These are phyloP conservation scores for Pseudognaphalium luteoalbum DNA, from an alignment of 129 eudicot species.

Conservation along the genomic window DNA sequence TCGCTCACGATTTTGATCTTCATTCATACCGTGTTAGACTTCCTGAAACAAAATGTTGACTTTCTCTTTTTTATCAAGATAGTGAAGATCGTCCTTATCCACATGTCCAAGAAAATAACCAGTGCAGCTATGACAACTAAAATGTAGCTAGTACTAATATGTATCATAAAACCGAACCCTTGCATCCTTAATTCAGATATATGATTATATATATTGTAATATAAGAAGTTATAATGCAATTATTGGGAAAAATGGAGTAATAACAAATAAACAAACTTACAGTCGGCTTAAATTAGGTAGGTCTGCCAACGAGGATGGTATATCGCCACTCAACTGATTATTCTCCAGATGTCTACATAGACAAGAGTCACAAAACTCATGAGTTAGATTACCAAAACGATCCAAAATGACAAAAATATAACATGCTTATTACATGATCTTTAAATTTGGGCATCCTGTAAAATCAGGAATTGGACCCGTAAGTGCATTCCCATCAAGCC, in stretches of 20 bases:
- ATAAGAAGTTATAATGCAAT: background rate
- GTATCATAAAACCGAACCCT: background rate
- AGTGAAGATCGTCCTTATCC: background rate
- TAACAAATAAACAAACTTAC: conserved; percentile 71
- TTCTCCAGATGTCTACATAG: conserved; percentile 81
- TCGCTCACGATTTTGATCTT: background rate
- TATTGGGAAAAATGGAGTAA: background rate
- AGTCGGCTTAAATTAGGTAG: conserved; percentile 74
- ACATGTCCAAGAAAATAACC: background rate
- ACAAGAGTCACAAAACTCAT: background rate
- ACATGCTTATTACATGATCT: conserved; percentile 54
- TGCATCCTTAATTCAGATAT: background rate
- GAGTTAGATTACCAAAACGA: conserved; percentile 24
- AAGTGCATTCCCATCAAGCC: conserved; percentile 91
- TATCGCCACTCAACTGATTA: conserved; percentile 74
- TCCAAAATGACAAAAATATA: background rate
- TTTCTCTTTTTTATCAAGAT: background rate
- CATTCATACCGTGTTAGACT: background rate
- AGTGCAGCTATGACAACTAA: background rate
- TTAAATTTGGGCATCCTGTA: conserved; percentile 71
- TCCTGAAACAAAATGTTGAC: background rate
- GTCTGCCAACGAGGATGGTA: conserved; percentile 66
- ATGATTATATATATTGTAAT: background rate
- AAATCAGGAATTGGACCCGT: conserved; percentile 89
- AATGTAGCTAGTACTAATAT: background rate